Conservation (phyloP, 495 filamentous ascomycete genomes). For the Podospora anserina region DNA sequence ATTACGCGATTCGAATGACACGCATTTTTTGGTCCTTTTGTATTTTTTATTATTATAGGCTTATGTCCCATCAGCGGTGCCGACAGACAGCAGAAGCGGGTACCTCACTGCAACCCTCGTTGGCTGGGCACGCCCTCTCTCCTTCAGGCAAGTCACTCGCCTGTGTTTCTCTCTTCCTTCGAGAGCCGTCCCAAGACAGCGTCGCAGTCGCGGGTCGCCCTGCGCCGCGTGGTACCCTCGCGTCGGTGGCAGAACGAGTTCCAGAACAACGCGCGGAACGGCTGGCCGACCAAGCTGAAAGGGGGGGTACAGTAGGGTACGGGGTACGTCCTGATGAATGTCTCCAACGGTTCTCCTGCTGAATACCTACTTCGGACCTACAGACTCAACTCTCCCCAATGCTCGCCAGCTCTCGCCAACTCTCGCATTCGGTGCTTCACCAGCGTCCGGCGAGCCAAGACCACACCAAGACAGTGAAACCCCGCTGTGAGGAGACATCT, state of each 20-base stretch:
- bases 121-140: slow-evolving; percentile 8
- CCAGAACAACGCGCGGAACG: slow-evolving; percentile 20
- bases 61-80: slow-evolving; percentile 13
- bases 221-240: slow-evolving; percentile 7
- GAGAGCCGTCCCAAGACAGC: slow-evolving; percentile 12
- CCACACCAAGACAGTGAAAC: not conserved
- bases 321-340: not conserved
- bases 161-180: slow-evolving; percentile 7
- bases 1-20: not conserved
- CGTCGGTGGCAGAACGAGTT: slow-evolving; percentile 8
- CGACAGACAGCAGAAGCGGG: slow-evolving; percentile 8
- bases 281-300: slow-evolving; percentile 12
- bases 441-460: not conserved
- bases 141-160: slow-evolving; percentile 15
- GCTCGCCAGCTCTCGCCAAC: not conserved
- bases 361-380: not conserved
- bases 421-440: not conserved
- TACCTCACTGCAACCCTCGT: slow-evolving; percentile 11
- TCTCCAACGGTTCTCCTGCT: not conserved
- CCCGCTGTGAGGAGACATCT: slow-evolving; percentile 8
- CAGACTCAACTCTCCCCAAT: no score
- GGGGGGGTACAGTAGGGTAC: not conserved
- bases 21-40: not conserved
- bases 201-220: slow-evolving; percentile 18
- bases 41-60: no score